Percentiles rank a stretch among this genome's conserved stretches.
These are phyloP conservation scores for Cryptococcus sp. DNA, from an alignment of 1,284 basidiomycete genomes.

Conservation along the genomic window DNA sequence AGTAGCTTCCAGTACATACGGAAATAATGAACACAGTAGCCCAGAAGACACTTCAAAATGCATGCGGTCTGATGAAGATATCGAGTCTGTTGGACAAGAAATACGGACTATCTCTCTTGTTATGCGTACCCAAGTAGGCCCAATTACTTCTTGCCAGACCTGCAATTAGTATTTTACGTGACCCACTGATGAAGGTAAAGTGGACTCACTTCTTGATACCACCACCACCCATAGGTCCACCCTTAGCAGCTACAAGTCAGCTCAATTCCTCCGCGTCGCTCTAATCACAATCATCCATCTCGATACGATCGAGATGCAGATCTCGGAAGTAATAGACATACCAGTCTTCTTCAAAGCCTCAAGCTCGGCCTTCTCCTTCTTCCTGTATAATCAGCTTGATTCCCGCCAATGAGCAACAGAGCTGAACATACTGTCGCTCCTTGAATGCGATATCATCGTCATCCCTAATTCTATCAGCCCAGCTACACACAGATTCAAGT, in stretches of 20 bases:
- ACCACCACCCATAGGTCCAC: slow-evolving; percentile 35
- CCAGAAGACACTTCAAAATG: too few species aligned
- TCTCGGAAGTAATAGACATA: background rate
- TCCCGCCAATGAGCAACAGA: background rate
- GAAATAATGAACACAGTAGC: too few species aligned
- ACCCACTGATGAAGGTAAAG: background rate
- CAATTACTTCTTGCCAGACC: slow-evolving; percentile 27
- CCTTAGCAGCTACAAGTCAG: slow-evolving; percentile 18
- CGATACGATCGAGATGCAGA: background rate
- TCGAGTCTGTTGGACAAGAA: too few species aligned
- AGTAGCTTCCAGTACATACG: too few species aligned
- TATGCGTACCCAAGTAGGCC: background rate
- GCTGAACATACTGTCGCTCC: slow-evolving; percentile 16
- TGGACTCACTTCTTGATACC: slow-evolving; percentile 42
- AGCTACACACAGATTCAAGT: background rate
- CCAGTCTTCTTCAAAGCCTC: slow-evolving; percentile 16
- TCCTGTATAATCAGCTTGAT: slow-evolving; percentile 3
- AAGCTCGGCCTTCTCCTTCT: slow-evolving; percentile 32
- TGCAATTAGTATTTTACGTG: background rate
- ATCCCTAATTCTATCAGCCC: slow-evolving; percentile 11
- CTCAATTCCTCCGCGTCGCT: background rate
- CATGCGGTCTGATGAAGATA: too few species aligned
- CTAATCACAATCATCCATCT: too few species aligned
- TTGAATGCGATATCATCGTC: slow-evolving; percentile 37
- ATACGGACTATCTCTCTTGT: background rate